A percentile compares a stretch with the other conserved stretches of the same genome.
Evolutionary conservation across 2,329 filamentous ascomycete species (phyloP).

Genomic region (Bisporella sp.): DNA sequence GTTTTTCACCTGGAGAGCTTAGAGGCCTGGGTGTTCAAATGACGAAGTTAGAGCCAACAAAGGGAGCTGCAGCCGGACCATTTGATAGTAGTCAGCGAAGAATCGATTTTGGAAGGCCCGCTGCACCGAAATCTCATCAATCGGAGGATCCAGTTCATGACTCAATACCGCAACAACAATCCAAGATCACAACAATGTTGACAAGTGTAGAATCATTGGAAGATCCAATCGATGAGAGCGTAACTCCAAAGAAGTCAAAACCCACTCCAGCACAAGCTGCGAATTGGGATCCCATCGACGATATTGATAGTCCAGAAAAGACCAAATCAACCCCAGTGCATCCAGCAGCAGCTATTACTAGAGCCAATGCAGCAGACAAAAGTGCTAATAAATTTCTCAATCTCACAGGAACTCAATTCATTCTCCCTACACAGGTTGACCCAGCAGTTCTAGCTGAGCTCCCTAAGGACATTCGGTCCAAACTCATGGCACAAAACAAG

Average conservation of each 20-base stretch:
- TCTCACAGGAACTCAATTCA: constrained; percentile 81
- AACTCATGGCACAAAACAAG: constrained; percentile 55
- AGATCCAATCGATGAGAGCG: constrained; percentile 18
- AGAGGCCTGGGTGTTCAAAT: constrained; percentile 88
- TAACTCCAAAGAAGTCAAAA: constrained; percentile 21
- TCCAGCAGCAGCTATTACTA: constrained; percentile 45
- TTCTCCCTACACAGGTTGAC: constrained; percentile 79
- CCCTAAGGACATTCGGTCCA: constrained; percentile 73
- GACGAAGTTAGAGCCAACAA: constrained; percentile 82
- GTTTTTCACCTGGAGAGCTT: constrained; percentile 85
- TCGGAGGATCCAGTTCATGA: constrained; percentile 28
- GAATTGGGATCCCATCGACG: constrained; percentile 44
- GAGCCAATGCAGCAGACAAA: constrained; percentile 36
- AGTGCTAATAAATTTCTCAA: constrained; percentile 66
- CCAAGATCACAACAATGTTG: constrained; percentile 3
- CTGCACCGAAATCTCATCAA: constrained; percentile 26
- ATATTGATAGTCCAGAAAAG: constrained; percentile 46
- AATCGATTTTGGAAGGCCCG: constrained; percentile 61
- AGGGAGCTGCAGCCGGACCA: constrained; percentile 41
- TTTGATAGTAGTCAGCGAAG: constrained; percentile 71
- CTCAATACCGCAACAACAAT: constrained; percentile 35
- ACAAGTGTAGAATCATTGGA: constrained; percentile 7
- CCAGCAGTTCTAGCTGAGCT: constrained; percentile 75
- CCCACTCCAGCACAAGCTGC: constrained; percentile 3
- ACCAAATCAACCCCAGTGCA: constrained; percentile 38